A percentile compares a stretch with the other conserved stretches of the same genome.
Conservation (phyloP, 2,329 filamentous ascomycete species). For the Pyricularia grisea region DNA sequence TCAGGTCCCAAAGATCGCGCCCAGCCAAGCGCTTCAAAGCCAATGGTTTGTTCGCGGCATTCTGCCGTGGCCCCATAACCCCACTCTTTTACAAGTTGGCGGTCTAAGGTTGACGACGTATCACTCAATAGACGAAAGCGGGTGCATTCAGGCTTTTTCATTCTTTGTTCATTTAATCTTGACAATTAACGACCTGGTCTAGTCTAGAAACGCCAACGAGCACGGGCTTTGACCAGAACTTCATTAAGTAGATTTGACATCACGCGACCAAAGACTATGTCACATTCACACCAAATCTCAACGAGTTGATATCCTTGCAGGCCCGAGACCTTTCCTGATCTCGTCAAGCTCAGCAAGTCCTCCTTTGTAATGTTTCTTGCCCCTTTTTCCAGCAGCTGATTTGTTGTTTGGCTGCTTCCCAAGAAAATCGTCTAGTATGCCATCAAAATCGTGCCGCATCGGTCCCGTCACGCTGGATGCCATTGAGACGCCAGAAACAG, state of each 20-base stretch:
- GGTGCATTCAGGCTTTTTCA: neutral
- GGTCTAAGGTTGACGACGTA: neutral
- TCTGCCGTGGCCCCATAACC: neutral
- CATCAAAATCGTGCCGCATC: conserved; percentile 71
- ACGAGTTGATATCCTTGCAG: conserved; percentile 47
- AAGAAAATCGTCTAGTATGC: conserved; percentile 88
- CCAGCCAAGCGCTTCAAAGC: neutral
- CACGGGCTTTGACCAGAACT: neutral
- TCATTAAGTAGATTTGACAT: neutral
- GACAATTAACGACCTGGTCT: neutral
- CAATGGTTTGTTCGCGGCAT: neutral
- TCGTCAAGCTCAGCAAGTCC: conserved; percentile 89
- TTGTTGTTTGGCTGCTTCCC: conserved; percentile 50
- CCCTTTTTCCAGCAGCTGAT: conserved; percentile 60
- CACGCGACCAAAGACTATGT: neutral
- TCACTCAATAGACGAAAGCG: neutral
- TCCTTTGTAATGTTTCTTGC: conserved; percentile 54
- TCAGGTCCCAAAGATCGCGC: neutral
- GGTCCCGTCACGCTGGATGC: conserved; percentile 60
- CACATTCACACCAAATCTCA: neutral
- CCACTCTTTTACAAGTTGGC: neutral
- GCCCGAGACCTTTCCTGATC: conserved; percentile 70
- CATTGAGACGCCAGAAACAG: conserved; percentile 51
- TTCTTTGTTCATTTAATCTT: neutral
- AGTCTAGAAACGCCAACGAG: neutral